Conservation (phyloP, 768 basidiomycete genomes). For the Lentinula edodes region DNA sequence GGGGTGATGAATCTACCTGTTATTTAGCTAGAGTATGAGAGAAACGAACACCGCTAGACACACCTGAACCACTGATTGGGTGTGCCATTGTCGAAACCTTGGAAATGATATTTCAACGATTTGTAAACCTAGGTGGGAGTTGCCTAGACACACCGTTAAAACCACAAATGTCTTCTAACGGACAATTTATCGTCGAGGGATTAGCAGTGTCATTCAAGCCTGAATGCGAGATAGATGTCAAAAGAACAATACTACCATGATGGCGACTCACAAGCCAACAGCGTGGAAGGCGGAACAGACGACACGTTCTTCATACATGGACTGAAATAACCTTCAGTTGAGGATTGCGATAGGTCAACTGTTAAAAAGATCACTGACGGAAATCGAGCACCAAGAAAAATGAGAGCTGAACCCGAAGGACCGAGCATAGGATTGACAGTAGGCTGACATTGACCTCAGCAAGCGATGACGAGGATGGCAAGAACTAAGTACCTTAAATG, state of each 20-base stretch:
- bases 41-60: conserved; percentile 6
- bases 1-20: conserved; percentile 70
- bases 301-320: conserved; percentile 73
- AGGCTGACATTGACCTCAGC: conserved; percentile 41
- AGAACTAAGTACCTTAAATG: conserved; percentile 58
- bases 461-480: background rate
- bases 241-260: background rate
- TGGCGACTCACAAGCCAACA: conserved; percentile 50
- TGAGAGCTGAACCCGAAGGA: conserved; percentile 77
- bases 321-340: background rate
- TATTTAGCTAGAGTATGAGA: conserved; percentile 2
- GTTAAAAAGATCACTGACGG: conserved; percentile 26
- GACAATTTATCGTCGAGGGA: conserved; percentile 63
- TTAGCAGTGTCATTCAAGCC: conserved; percentile 85
- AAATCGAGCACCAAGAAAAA: conserved; percentile 87
- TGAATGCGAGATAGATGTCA: conserved; percentile 16
- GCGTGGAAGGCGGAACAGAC: conserved; percentile 46
- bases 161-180: conserved; percentile 80
- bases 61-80: conserved; percentile 49
- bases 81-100: conserved; percentile 34
- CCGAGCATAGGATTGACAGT: conserved; percentile 88
- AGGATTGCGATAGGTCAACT: background rate
- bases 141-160: conserved; percentile 60
- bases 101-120: background rate
- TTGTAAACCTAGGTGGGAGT: conserved; percentile 15